Evolutionary conservation across 2,329 filamentous ascomycete genomes (phyloP).

Genomic region (Aspergillus piperis): DNA sequence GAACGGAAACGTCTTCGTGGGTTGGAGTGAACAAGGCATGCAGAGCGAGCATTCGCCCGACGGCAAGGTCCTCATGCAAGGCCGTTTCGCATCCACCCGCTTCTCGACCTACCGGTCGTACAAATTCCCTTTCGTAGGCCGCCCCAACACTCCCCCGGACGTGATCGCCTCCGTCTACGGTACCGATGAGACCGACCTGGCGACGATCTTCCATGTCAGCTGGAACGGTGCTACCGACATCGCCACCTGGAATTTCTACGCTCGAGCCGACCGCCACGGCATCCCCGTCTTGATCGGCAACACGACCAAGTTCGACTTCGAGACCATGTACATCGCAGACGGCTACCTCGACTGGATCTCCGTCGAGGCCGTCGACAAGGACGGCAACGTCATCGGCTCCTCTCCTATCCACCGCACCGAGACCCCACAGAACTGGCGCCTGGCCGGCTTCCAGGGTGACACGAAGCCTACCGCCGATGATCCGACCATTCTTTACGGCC

Average conservation of each 20-base stretch:
- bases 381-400: constrained; percentile 30
- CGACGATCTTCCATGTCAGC: constrained; percentile 35
- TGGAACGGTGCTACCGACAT: constrained; percentile 56
- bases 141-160: constrained; percentile 34
- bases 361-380: constrained; percentile 31
- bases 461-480: constrained; percentile 29
- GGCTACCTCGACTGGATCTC: constrained; percentile 36
- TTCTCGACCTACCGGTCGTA: constrained; percentile 46
- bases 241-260: constrained; percentile 40
- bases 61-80: constrained; percentile 41
- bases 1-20: constrained; percentile 40
- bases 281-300: constrained; percentile 28
- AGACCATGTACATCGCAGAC: constrained; percentile 36
- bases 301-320: constrained; percentile 37
- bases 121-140: constrained; percentile 41
- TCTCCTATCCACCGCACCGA: constrained; percentile 28
- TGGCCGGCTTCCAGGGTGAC: constrained; percentile 32
- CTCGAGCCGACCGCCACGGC: constrained; percentile 23
- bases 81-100: constrained; percentile 34
- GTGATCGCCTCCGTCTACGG: constrained; percentile 37
- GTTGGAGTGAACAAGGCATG: constrained; percentile 42
- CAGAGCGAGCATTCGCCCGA: constrained; percentile 37
- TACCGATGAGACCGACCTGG: constrained; percentile 23
- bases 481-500: constrained; percentile 24
- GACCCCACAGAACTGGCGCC: constrained; percentile 32